Percentiles rank a stretch among this genome's conserved stretches.
Evolutionary conservation across 2,329 filamentous ascomycete species (phyloP).

Genomic region (Chrysoporthe austroafricana): DNA sequence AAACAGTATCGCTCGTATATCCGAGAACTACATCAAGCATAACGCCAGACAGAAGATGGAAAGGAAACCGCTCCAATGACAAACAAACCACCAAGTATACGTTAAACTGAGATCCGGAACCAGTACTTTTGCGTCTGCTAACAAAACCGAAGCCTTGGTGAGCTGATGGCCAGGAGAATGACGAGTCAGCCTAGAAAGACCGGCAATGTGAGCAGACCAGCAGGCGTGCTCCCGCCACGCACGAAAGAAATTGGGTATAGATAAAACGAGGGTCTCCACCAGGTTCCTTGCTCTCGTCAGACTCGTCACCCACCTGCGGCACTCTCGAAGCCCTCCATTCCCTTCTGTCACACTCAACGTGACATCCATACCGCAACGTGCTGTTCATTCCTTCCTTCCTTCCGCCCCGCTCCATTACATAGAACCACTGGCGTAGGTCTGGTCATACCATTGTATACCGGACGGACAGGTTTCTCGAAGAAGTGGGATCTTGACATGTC

Average conservation of each 20-base stretch:
- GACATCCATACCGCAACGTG: not conserved
- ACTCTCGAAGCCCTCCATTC: not conserved
- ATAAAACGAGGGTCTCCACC: slow-evolving; percentile 20
- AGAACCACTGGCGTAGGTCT: not conserved
- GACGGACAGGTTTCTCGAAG: not conserved
- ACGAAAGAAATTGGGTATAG: slow-evolving; percentile 23
- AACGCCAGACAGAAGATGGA: not conserved
- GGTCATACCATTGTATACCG: too few species aligned
- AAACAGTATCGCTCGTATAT: slow-evolving; percentile 8
- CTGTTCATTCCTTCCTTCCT: not conserved
- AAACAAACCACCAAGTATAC: not conserved
- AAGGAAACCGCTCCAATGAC: not conserved
- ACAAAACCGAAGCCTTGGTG: not conserved
- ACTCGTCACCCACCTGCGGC: not conserved
- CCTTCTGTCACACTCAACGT: not conserved
- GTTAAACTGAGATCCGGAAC: not conserved
- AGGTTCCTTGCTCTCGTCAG: not conserved
- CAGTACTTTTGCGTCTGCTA: slow-evolving; percentile 5
- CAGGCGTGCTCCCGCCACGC: slow-evolving; percentile 2
- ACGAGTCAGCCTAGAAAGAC: not conserved
- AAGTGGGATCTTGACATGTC: not conserved
- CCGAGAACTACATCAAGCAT: not conserved
- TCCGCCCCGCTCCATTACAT: slow-evolving; percentile 1
- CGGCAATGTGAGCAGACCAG: not conserved
- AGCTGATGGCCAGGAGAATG: not conserved